Evolutionary conservation across 441 rosid genomes (phyloP).

Genomic region (Populus hybrid): DNA sequence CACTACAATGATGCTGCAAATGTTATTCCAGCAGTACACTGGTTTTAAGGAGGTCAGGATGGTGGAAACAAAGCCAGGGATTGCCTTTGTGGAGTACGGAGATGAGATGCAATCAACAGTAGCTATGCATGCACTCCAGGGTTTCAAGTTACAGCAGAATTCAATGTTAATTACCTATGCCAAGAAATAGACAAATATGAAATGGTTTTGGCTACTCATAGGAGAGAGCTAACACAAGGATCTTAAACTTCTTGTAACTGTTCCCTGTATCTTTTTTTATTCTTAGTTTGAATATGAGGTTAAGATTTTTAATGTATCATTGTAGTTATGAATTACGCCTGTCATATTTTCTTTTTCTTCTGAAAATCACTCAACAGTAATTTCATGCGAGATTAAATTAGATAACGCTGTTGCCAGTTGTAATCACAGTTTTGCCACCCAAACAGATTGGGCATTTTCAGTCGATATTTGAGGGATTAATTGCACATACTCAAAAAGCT

Average conservation of each 20-base stretch:
- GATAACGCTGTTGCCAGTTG: not conserved
- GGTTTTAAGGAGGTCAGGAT: constrained; percentile 96
- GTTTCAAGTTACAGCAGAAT: constrained; percentile 67
- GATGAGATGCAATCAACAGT: constrained; percentile 87
- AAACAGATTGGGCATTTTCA: not conserved
- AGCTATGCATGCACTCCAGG: constrained; percentile 85
- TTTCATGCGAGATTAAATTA: too few species aligned
- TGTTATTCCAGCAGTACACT: constrained; percentile 62
- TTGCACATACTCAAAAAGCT: not conserved
- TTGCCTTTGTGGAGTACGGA: constrained; percentile 83
- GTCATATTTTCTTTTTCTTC: not conserved
- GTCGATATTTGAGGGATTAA: not conserved
- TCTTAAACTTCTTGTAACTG: not conserved
- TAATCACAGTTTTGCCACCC: not conserved
- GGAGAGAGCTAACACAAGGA: not conserved
- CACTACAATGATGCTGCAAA: constrained; percentile 76
- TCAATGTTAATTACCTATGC: constrained; percentile 84
- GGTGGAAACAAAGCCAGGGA: constrained; percentile 95
- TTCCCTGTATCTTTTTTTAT: not conserved
- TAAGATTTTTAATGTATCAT: constrained; percentile 8
- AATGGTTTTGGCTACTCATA: not conserved
- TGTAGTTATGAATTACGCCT: not conserved
- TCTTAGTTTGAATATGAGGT: not conserved
- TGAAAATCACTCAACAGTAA: not conserved
- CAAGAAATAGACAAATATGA: constrained; percentile 53